A percentile compares a stretch with the other conserved stretches of the same genome.
Conservation (phyloP, 306 rosid species). For the Benincasa hispida region DNA sequence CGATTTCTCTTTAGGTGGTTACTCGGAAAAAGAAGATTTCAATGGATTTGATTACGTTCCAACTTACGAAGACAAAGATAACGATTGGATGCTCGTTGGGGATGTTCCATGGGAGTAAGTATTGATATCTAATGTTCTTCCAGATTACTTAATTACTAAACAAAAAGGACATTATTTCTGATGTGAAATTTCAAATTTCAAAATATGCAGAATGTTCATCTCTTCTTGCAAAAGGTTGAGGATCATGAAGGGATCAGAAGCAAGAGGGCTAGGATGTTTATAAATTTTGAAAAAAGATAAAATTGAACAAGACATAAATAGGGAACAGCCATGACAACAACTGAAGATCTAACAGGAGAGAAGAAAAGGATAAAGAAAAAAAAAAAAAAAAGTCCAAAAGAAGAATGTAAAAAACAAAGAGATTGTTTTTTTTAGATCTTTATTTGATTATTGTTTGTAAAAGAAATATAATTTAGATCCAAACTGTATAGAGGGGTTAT, state of each 20-base stretch:
- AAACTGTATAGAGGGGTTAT: background rate
- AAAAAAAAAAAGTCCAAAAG: background rate
- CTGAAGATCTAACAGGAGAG: background rate
- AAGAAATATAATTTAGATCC: background rate
- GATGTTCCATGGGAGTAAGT: conserved; percentile 19
- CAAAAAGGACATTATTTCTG: background rate
- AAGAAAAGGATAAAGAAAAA: background rate
- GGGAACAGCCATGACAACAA: background rate
- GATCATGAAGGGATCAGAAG: conserved; percentile 16
- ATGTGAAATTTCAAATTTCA: background rate
- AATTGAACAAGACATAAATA: too few species aligned
- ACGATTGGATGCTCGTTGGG: conserved; percentile 14
- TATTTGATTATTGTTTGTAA: background rate
- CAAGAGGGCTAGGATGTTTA: conserved; percentile 11
- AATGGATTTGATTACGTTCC: conserved; percentile 6
- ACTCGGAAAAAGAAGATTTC: conserved; percentile 29
- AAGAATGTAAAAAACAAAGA: background rate
- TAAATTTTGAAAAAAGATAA: background rate
- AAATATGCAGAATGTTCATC: conserved; percentile 12
- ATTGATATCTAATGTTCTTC: too few species aligned
- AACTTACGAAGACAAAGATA: conserved; percentile 14
- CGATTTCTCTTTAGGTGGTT: conserved; percentile 26
- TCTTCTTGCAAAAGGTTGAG: conserved; percentile 11
- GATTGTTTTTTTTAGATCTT: background rate
- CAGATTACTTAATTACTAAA: background rate